phyloP scores from a whole-genome alignment of 2,329 filamentous ascomycete genomes.

The Cordyceps militaris region DNA sequence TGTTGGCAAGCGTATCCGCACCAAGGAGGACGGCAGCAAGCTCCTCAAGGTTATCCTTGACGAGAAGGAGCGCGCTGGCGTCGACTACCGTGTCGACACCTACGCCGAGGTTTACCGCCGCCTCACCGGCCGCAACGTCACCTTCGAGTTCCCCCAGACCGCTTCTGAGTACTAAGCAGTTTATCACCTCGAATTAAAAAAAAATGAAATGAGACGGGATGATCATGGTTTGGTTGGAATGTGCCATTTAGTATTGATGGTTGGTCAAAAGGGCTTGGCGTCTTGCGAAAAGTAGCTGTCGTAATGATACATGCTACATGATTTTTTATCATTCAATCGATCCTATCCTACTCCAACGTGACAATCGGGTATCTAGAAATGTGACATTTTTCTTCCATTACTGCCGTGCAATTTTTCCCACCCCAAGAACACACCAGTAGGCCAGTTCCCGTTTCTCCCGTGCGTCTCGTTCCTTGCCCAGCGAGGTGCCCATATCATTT shows the following conservation, averaged over 20 bases:
- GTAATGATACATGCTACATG: slow-evolving; percentile 29
- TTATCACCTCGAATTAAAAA: slow-evolving; percentile 2
- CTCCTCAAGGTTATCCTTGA: slow-evolving; percentile 97
- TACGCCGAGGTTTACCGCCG: slow-evolving; percentile 99
- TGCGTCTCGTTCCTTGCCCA: slow-evolving; percentile 49
- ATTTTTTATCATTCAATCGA: slow-evolving; percentile 8
- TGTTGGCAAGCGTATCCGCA: slow-evolving; percentile 96
- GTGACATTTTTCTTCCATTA: slow-evolving; percentile 15
- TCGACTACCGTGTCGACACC: slow-evolving; percentile 99
- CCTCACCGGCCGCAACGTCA: slow-evolving; percentile 90
- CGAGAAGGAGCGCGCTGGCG: slow-evolving; percentile 99
- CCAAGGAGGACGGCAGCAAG: slow-evolving; percentile 98
- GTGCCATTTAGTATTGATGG: slow-evolving; percentile 27
- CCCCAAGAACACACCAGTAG: slow-evolving; percentile 90
- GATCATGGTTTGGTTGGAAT: slow-evolving; percentile 21
- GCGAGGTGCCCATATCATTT: slow-evolving; percentile 53
- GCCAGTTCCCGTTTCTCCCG: slow-evolving; percentile 81
- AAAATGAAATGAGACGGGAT: slow-evolving; percentile 17
- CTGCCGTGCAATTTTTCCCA: slow-evolving; percentile 66
- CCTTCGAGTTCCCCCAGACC: slow-evolving; percentile 96
- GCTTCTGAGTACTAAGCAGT: slow-evolving; percentile 69
- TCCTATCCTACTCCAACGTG: slow-evolving; percentile 12
- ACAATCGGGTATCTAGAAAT: slow-evolving; percentile 34
- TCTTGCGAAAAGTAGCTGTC: slow-evolving; percentile 43
- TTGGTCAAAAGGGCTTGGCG: slow-evolving; percentile 42